These are phyloP conservation scores for Fusarium irregulare DNA, from an alignment of 2,329 filamentous ascomycete species.

Conservation along the genomic window DNA sequence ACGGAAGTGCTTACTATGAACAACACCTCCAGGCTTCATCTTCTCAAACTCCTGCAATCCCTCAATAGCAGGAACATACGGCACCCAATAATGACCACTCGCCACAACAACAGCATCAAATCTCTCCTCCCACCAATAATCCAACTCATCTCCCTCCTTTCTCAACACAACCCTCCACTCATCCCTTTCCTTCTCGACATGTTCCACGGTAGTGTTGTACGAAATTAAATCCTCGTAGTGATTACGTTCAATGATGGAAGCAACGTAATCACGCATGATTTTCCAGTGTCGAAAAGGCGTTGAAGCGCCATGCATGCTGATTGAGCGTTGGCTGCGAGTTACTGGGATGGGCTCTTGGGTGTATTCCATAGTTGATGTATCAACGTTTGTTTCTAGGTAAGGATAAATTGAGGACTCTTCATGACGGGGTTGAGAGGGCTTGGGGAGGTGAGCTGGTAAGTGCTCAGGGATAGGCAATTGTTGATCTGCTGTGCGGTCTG, in stretches of 20 bases:
- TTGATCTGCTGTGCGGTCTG: slow-evolving; percentile 61
- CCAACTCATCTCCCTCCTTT: slow-evolving; percentile 51
- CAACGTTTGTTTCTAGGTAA: slow-evolving; percentile 73
- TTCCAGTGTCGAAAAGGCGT: slow-evolving; percentile 72
- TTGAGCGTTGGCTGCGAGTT: slow-evolving; percentile 46
- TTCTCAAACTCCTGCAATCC: slow-evolving; percentile 62
- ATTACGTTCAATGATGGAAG: slow-evolving; percentile 61
- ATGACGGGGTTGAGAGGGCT: slow-evolving; percentile 60
- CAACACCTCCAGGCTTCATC: slow-evolving; percentile 59
- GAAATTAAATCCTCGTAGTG: slow-evolving; percentile 64
- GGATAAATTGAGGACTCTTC: slow-evolving; percentile 70
- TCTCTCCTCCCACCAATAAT: slow-evolving; percentile 72
- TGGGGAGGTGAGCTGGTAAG: slow-evolving; percentile 60
- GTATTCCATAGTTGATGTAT: slow-evolving; percentile 69
- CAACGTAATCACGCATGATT: slow-evolving; percentile 66
- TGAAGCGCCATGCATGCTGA: slow-evolving; percentile 61
- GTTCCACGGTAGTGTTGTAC: slow-evolving; percentile 72
- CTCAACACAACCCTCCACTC: slow-evolving; percentile 66
- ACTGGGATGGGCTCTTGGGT: slow-evolving; percentile 65
- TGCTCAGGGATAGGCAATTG: slow-evolving; percentile 58
- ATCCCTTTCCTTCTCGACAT: slow-evolving; percentile 60
- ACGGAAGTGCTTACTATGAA: slow-evolving; percentile 67
- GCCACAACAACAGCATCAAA: slow-evolving; percentile 73
- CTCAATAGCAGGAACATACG: slow-evolving; percentile 63
- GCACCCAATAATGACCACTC: slow-evolving; percentile 70